phyloP scores from a whole-genome alignment of 2,329 filamentous ascomycete genomes.

The Fusarium globosum region DNA sequence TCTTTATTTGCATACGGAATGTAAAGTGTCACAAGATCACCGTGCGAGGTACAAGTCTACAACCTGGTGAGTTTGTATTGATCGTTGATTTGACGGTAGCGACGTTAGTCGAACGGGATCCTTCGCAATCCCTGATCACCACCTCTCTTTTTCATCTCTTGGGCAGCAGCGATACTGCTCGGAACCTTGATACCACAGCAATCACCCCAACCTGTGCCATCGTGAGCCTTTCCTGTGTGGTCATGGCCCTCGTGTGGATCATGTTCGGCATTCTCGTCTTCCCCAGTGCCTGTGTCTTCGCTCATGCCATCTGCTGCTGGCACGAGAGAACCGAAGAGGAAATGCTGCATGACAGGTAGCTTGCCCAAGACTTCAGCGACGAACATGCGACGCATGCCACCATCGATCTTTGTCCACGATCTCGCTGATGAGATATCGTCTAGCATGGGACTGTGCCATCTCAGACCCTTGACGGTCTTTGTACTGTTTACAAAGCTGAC shows the following conservation, averaged over 20 bases:
- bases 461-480: slow-evolving; percentile 92
- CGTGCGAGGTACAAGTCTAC: background rate
- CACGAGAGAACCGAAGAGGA: slow-evolving; percentile 88
- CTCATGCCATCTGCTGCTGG: slow-evolving; percentile 87
- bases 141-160: slow-evolving; percentile 84
- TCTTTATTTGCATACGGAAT: background rate
- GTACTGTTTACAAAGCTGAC: slow-evolving; percentile 95
- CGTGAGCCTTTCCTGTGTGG: slow-evolving; percentile 71
- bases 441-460: slow-evolving; percentile 98
- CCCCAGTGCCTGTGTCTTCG: slow-evolving; percentile 64
- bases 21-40: background rate
- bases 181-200: slow-evolving; percentile 99
- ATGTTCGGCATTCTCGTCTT: slow-evolving; percentile 59
- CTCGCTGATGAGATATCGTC: slow-evolving; percentile 95
- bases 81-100: slow-evolving; percentile 5
- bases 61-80: background rate
- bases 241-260: slow-evolving; percentile 70
- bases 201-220: slow-evolving; percentile 85
- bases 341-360: slow-evolving; percentile 98
- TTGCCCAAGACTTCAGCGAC: slow-evolving; percentile 92
- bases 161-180: slow-evolving; percentile 89
- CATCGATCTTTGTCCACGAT: slow-evolving; percentile 91
- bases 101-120: slow-evolving; percentile 81
- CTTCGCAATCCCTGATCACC: slow-evolving; percentile 71
- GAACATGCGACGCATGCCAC: slow-evolving; percentile 97